These are phyloP conservation scores for Annona squamosa DNA, from an alignment of 164 flowering plant species.

Conservation along the genomic window DNA sequence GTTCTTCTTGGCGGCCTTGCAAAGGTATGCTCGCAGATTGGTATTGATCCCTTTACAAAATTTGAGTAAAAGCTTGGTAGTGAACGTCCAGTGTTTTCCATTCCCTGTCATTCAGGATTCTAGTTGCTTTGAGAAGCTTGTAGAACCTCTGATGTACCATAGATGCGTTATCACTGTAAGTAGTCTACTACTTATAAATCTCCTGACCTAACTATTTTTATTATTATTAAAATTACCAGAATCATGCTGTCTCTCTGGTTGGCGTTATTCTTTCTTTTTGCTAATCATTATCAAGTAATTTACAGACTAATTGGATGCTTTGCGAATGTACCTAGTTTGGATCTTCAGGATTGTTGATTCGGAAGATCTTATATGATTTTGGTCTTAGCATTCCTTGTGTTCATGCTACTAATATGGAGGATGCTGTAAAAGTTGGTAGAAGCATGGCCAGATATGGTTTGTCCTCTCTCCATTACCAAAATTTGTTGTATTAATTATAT, in stretches of 20 bases:
- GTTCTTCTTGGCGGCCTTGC: conserved; percentile 46
- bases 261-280: background rate
- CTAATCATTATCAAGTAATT: background rate
- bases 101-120: conserved; percentile 13
- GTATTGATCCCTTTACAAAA: background rate
- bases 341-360: conserved; percentile 32
- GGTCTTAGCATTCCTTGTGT: conserved; percentile 38
- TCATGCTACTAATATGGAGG: conserved; percentile 21
- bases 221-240: background rate
- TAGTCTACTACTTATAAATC: background rate
- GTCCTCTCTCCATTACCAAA: conserved; percentile 7
- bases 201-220: background rate
- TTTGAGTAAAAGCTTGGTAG: background rate
- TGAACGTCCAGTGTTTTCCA: background rate
- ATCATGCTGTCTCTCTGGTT: background rate
- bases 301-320: conserved; percentile 8
- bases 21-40: conserved; percentile 23
- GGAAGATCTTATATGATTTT: conserved; percentile 20
- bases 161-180: conserved; percentile 35
- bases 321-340: conserved; percentile 28
- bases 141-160: conserved; percentile 30
- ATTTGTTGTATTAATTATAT: background rate
- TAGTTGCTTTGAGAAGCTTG: conserved; percentile 33
- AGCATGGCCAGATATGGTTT: conserved; percentile 31
- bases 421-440: conserved; percentile 33